Base-by-base conservation (phyloP, 306 rosid species). In the Ceratonia siliqua region DNA sequence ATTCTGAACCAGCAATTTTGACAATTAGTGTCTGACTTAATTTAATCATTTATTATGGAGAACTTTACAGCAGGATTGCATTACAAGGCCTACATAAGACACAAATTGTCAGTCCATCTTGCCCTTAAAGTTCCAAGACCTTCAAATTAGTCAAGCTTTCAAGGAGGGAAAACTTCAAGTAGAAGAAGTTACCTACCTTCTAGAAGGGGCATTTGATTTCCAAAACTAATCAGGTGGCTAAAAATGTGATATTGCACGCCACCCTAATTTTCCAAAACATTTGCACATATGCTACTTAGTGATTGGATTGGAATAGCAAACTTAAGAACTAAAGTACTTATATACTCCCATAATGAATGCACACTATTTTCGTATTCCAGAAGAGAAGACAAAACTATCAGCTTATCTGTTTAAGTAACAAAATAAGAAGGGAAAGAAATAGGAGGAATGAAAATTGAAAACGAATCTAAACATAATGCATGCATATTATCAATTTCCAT, bases 1-100 rank as follows among this genome's bases (percentile, higher is more conserved):
- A 86, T 88, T 91, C 97, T 94, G 90, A 75, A 76, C 52, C 36
- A 61, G 59, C 28, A 39, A 72, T 53, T 54, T 68, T 25, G 72
- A 62, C 57, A 50, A 24, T 71, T 67, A 77, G 48, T 8, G 25
- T 6, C 20, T 12, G 46, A 58, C 53, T 69, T 25, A 38, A 52
- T 68, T 27, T 22, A 78, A 45, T 79, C 64, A 43, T 53, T 25
- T 12, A 45, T 68, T 17, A n/a, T 55, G 42, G 5, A 20, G 59
- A 5, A 49, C 6, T 24, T 12, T 27, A 14, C 25, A 59, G 74
- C 22, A 3, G 11, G 46, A 55, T 32, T 57, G 28, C 56, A 46
- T 74, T 43, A 55, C 13, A 69, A 43, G 18, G 52, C 33, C 62
- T 52, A 73, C 13, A 45, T 12, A 62, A 62, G 22, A 68, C 50